Conservation (phyloP, 208 protist species). For the Naegleria fowleri region DNA sequence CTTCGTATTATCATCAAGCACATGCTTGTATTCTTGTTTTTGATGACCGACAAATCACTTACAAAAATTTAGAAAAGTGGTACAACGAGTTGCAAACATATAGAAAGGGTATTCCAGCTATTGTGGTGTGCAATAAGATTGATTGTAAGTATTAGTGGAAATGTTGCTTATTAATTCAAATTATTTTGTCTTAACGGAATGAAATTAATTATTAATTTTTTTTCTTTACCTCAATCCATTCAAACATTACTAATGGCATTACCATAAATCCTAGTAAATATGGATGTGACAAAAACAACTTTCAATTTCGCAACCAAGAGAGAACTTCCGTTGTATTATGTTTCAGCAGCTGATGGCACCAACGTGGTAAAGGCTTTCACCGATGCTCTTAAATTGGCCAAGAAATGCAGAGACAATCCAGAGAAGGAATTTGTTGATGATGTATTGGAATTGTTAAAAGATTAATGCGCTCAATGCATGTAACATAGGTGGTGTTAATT, state of each 20-base stretch:
- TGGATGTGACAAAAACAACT: slow-evolving; percentile 64
- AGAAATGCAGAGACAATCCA: slow-evolving; percentile 75
- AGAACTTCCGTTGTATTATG: slow-evolving; percentile 79
- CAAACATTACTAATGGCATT: too few relatives aligned
- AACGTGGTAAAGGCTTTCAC: slow-evolving; percentile 86
- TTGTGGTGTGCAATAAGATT: slow-evolving; percentile 90
- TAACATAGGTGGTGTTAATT: too few relatives aligned
- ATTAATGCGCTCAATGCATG: neutral
- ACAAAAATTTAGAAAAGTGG: slow-evolving; percentile 89
- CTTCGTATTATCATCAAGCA: slow-evolving; percentile 86
- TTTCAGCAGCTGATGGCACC: slow-evolving; percentile 82
- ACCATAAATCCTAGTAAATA: slow-evolving; percentile 52
- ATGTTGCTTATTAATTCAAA: too few relatives aligned
- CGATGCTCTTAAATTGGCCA: slow-evolving; percentile 60
- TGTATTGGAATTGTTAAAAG: slow-evolving; percentile 64
- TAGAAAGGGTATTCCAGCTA: slow-evolving; percentile 78
- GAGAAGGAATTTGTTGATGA: slow-evolving; percentile 72
- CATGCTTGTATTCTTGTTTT: slow-evolving; percentile 86
- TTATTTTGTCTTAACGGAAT: neutral
- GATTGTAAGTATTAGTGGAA: slow-evolving; percentile 50
- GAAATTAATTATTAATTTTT: too few relatives aligned
- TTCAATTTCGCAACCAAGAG: slow-evolving; percentile 86
- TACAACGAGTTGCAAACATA: slow-evolving; percentile 78
- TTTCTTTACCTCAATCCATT: too few relatives aligned
- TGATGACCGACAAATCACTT: slow-evolving; percentile 87